Conservation (phyloP, 2,329 filamentous ascomycete species). For the Cladosporium austrohemisphaericum region DNA sequence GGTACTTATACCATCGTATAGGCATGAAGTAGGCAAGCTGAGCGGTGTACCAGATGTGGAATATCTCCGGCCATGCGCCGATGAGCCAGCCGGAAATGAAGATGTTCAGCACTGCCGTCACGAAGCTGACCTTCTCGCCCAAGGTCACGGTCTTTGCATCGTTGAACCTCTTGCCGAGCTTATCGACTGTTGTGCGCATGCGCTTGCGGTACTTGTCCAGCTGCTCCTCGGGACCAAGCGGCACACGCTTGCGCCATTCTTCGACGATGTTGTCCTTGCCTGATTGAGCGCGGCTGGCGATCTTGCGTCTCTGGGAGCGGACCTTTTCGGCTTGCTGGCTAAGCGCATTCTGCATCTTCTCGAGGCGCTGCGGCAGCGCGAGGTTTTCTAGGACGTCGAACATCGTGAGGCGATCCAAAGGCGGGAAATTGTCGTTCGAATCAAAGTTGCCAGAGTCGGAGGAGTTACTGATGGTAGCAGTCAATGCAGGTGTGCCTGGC, state of each 20-base stretch:
- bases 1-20: constrained; percentile 87
- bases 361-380: constrained; percentile 81
- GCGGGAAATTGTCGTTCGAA: constrained; percentile 81
- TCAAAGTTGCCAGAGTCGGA: constrained; percentile 75
- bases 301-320: constrained; percentile 72
- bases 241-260: constrained; percentile 83
- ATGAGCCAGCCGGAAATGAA: constrained; percentile 94
- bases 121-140: constrained; percentile 93
- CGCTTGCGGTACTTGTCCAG: constrained; percentile 83
- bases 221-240: constrained; percentile 78
- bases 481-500: constrained; percentile 53
- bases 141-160: constrained; percentile 83
- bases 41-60: constrained; percentile 78
- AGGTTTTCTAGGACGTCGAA: constrained; percentile 94
- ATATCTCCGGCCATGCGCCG: constrained; percentile 77
- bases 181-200: constrained; percentile 86
- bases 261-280: constrained; percentile 89
- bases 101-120: constrained; percentile 93
- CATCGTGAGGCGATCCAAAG: constrained; percentile 82
- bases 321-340: constrained; percentile 82
- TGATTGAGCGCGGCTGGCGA: constrained; percentile 70
- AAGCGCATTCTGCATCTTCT: constrained; percentile 81
- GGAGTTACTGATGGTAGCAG: constrained; percentile 72
- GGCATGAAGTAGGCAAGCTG: constrained; percentile 80
- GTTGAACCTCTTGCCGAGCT: constrained; percentile 79